phyloP scores from a whole-genome alignment of 1,284 basidiomycete genomes.

The Boletus hoseneyae region DNA sequence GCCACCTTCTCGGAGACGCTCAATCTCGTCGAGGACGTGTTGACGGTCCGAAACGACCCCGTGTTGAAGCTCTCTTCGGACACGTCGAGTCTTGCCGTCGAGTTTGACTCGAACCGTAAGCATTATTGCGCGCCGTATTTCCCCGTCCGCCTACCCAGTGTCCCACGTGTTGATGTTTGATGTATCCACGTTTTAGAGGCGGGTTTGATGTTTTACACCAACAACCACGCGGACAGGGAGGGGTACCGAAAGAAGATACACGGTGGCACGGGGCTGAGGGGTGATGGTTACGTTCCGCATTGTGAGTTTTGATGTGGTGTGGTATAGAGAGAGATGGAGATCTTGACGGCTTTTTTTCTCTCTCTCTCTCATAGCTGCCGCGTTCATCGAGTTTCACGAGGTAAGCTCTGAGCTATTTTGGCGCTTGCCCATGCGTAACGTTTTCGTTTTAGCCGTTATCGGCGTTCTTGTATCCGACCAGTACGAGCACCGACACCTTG shows the following conservation, averaged over 20 bases:
- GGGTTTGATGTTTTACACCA: constrained; percentile 72
- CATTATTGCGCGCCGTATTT: neutral
- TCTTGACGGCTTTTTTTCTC: neutral
- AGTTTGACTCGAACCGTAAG: constrained; percentile 70
- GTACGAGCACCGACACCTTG: constrained; percentile 48
- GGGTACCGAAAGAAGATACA: constrained; percentile 70
- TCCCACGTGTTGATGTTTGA: too few relatives aligned
- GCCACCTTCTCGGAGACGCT: constrained; percentile 31
- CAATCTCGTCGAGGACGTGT: constrained; percentile 49
- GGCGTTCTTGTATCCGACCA: constrained; percentile 46
- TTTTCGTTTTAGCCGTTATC: constrained; percentile 39
- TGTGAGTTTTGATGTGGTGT: constrained; percentile 38
- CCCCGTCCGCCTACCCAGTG: too few relatives aligned
- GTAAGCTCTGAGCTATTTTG: constrained; percentile 23
- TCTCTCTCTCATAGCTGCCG: constrained; percentile 58
- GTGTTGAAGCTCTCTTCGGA: constrained; percentile 54
- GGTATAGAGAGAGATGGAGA: too few relatives aligned
- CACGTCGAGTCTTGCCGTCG: constrained; percentile 56
- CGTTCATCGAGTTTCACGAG: constrained; percentile 75
- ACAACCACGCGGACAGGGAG: constrained; percentile 46
- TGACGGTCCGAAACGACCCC: constrained; percentile 39
- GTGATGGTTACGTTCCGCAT: constrained; percentile 57
- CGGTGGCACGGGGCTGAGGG: constrained; percentile 61
- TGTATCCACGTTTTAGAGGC: constrained; percentile 42
- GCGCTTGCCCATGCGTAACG: neutral